These are phyloP conservation scores for Leptographium lundbergii DNA, from an alignment of 2,329 filamentous ascomycete species.

Conservation along the genomic window DNA sequence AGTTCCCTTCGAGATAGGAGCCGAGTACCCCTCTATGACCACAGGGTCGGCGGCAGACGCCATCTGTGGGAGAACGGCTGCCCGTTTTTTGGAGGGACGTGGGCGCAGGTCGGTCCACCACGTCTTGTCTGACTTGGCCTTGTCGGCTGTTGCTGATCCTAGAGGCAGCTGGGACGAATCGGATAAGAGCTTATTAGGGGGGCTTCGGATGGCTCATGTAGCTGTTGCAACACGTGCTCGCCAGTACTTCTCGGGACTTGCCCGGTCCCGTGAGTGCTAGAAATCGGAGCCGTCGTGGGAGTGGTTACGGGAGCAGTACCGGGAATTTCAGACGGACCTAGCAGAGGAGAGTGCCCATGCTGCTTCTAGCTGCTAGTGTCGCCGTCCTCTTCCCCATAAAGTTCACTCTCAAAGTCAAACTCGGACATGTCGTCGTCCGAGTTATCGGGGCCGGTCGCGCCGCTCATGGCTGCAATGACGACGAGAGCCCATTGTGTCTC, in stretches of 20 bases:
- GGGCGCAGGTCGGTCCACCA: background rate
- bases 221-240: background rate
- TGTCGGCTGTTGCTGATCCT: background rate
- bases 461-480: background rate
- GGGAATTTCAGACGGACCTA: background rate
- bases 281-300: background rate
- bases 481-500: background rate
- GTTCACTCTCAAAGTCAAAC: background rate
- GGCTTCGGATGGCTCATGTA: background rate
- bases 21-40: background rate
- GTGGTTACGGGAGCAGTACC: background rate
- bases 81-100: background rate
- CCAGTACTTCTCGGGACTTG: background rate
- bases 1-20: background rate
- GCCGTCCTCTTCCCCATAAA: background rate
- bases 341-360: background rate
- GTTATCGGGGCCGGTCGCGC: background rate
- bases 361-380: background rate
- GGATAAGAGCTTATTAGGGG: background rate
- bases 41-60: background rate
- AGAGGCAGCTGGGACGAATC: background rate
- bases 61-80: background rate
- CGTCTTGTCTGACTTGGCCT: background rate
- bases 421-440: background rate
- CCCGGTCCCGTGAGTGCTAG: background rate